Percentiles rank a stretch among this genome's conserved stretches.
phyloP scores from a whole-genome alignment of 441 rosid species.

The Pelargonium cotyledonis region DNA sequence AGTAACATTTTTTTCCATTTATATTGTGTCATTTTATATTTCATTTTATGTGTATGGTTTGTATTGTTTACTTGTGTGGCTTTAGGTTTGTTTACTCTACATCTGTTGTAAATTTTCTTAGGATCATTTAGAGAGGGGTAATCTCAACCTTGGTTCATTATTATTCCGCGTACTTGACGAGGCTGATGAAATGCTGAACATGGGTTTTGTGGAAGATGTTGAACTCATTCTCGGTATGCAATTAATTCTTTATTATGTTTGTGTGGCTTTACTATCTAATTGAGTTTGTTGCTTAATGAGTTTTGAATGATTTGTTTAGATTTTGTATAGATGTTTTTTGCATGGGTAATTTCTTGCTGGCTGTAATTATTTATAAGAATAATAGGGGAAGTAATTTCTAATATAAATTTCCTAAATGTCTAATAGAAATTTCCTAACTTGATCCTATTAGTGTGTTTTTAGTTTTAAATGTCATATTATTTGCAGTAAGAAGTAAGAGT shows the following conservation, averaged over 20 bases:
- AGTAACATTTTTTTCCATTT: slow-evolving; percentile 30
- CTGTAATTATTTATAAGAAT: no score
- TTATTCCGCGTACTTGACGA: slow-evolving; percentile 91
- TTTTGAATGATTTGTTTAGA: no score
- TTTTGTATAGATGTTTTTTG: no score
- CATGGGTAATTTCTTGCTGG: no score
- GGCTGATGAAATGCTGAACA: slow-evolving; percentile 92
- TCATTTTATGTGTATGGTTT: background rate
- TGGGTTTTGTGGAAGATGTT: slow-evolving; percentile 96
- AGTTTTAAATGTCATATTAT: no score
- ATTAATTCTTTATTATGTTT: background rate
- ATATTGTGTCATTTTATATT: background rate
- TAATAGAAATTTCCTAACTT: no score
- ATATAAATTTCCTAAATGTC: no score
- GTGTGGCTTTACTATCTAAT: background rate
- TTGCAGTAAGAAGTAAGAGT: no score
- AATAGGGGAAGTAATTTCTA: no score
- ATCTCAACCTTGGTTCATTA: slow-evolving; percentile 52
- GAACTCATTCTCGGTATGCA: slow-evolving; percentile 75
- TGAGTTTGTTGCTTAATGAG: no score
- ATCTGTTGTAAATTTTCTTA: slow-evolving; percentile 20
- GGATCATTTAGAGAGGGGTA: slow-evolving; percentile 78
- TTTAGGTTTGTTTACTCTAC: background rate
- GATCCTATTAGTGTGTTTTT: no score
- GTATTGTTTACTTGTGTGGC: background rate